Conservation (phyloP, 1,284 basidiomycete genomes). For the Tilletia caries region DNA sequence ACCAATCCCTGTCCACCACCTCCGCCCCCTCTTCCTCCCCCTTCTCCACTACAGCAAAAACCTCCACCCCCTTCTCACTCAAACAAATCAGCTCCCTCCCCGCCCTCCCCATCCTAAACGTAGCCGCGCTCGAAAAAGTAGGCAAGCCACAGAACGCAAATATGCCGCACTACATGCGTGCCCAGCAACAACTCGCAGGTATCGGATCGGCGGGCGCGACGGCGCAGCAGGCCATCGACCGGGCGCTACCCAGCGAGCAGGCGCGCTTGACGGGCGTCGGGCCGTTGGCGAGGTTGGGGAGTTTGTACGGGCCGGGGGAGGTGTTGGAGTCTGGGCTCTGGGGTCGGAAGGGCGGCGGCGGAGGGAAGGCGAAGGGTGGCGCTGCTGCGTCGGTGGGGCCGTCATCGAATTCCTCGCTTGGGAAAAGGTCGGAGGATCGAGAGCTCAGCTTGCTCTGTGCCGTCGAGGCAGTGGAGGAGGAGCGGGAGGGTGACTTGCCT, state of each 20-base stretch:
- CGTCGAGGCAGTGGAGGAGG: constrained; percentile 10
- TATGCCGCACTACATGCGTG: constrained; percentile 12
- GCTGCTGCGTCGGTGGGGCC: constrained; percentile 22
- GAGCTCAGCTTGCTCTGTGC: constrained; percentile 21
- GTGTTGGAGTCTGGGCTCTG: neutral
- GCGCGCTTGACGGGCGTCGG: neutral
- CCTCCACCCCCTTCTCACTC: neutral
- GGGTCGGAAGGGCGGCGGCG: neutral
- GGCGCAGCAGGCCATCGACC: constrained; percentile 8
- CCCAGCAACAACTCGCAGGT: constrained; percentile 5
- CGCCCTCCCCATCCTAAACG: neutral
- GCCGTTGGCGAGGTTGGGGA: neutral
- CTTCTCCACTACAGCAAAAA: neutral
- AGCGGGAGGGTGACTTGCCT: constrained; percentile 14
- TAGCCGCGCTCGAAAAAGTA: neutral
- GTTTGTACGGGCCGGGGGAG: neutral
- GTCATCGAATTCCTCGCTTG: constrained; percentile 23
- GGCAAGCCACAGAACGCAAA: neutral
- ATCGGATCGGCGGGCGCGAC: neutral
- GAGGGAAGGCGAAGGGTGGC: constrained; percentile 24
- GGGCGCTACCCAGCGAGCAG: neutral
- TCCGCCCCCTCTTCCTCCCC: neutral
- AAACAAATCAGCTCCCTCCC: neutral
- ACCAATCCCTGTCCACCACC: neutral
- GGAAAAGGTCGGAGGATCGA: constrained; percentile 17